Evolutionary conservation across 2,329 filamentous ascomycete species (phyloP).

Genomic region (Acarospora socialis): DNA sequence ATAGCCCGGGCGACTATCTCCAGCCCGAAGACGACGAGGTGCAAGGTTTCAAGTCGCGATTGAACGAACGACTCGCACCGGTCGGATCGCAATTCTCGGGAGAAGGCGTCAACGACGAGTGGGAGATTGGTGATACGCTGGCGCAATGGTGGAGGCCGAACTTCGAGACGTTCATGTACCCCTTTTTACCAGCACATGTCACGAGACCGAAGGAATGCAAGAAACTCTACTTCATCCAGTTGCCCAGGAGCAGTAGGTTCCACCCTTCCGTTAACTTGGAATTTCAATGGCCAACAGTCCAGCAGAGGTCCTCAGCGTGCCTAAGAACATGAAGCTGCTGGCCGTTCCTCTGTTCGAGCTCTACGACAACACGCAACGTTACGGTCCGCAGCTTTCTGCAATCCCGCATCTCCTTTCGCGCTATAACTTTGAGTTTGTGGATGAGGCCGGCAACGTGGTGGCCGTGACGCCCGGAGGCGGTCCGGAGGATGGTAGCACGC

Average conservation of each 20-base stretch:
- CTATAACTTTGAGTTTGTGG: slow-evolving; percentile 96
- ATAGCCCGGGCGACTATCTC: slow-evolving; percentile 79
- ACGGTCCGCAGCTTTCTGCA: slow-evolving; percentile 88
- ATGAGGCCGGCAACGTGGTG: slow-evolving; percentile 79
- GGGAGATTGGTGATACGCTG: slow-evolving; percentile 87
- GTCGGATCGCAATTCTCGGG: slow-evolving; percentile 70
- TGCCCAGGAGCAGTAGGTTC: slow-evolving; percentile 73
- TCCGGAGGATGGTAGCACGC: neutral
- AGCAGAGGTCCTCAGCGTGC: slow-evolving; percentile 81
- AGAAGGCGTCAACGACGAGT: slow-evolving; percentile 80
- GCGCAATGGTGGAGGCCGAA: slow-evolving; percentile 99
- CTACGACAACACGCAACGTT: slow-evolving; percentile 91
- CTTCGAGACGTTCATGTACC: slow-evolving; percentile 99
- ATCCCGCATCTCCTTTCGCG: slow-evolving; percentile 89
- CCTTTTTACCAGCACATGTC: slow-evolving; percentile 90
- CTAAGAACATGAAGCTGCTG: slow-evolving; percentile 98
- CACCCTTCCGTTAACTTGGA: slow-evolving; percentile 3
- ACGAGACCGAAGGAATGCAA: slow-evolving; percentile 97
- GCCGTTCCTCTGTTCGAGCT: slow-evolving; percentile 94
- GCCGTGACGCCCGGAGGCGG: slow-evolving; percentile 62
- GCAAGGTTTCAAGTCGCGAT: slow-evolving; percentile 79
- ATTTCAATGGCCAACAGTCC: neutral
- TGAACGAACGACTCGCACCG: slow-evolving; percentile 87
- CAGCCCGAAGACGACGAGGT: slow-evolving; percentile 76
- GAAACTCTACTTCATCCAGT: slow-evolving; percentile 93